Evolutionary conservation across 805 yeast species (phyloP), one percentile per base, ranked within the genome.

Genomic region (Tetrapisispora arboricola): DNA sequence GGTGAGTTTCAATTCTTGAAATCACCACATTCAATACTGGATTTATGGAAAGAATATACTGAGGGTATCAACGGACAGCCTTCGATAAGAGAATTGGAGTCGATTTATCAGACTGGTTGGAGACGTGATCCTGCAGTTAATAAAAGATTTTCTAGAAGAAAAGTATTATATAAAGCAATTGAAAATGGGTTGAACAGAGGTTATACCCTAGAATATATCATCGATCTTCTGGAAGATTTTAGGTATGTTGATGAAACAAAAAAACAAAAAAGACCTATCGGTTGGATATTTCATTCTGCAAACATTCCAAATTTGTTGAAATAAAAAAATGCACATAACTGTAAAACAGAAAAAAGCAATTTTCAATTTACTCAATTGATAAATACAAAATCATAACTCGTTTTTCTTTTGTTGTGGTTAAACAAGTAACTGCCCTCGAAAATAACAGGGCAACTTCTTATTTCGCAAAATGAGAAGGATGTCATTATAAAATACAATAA

Each of bases 11-110:
- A 63, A 16, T 67, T 68, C 46, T 50, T 65, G 30, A 65, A 64
- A 44, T 68, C 70, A 0, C 71, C 72, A 13, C 65, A 63, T n/a
- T 56, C 72, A 3, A 71, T 73, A 1, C 51, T 63, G 29, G 79
- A 74, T 45, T 68, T 75, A 16, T 75, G 80, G 80, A 64, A 67
- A 46, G 80, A 75, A 53, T 75, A 73, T 44, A 66, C 72, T 5
- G 67, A 68, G 40, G 79, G 80, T 0, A 45, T 70, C 6, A 64
- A 70, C 40, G 73, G 67, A 3, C 75, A 73, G 48, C 78, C 78
- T 0, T 71, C 79, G 3, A 64, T 75, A 29, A 67, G 66, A 44
- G 59, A 68, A 11, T 56, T 75, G 54, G 79, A 75, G 49, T 42
- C 52, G 6, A 65, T 70, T 44, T 75, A 67, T 47, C 71, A 70